Percentiles rank a stretch among this genome's conserved stretches.
Conservation (phyloP, 768 basidiomycete genomes). For the Hypholoma sublateritium region DNA sequence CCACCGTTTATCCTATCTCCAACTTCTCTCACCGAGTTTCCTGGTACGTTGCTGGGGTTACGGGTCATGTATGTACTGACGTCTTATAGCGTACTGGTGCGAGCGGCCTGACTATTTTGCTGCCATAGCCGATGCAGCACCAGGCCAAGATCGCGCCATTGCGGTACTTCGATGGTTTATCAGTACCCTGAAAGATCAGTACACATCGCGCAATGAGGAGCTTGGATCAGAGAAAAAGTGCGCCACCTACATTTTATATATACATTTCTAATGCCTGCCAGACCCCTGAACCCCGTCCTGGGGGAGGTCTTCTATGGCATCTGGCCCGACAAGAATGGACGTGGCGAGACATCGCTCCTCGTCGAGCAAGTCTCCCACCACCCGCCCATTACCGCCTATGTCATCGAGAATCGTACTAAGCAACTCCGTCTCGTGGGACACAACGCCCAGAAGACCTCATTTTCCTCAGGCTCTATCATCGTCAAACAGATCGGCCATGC, state of each 20-base stretch:
- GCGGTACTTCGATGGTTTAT: slow-evolving; percentile 96
- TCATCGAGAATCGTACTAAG: slow-evolving; percentile 79
- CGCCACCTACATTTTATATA: slow-evolving; percentile 21
- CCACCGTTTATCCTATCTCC: slow-evolving; percentile 93
- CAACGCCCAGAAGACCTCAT: slow-evolving; percentile 94
- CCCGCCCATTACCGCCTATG: slow-evolving; percentile 84
- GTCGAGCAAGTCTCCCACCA: slow-evolving; percentile 99
- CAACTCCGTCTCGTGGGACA: slow-evolving; percentile 81
- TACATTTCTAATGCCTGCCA: slow-evolving; percentile 27
- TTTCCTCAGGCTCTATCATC: slow-evolving; percentile 75
- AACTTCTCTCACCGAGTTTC: slow-evolving; percentile 88
- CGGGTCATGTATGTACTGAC: neutral
- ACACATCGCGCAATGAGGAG: slow-evolving; percentile 91
- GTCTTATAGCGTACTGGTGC: slow-evolving; percentile 85
- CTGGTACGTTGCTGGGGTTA: slow-evolving; percentile 49
- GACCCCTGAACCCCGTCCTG: slow-evolving; percentile 93
- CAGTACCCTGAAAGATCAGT: slow-evolving; percentile 92
- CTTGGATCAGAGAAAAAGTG: slow-evolving; percentile 99
- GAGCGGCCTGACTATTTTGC: slow-evolving; percentile 91
- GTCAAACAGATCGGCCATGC: slow-evolving; percentile 98
- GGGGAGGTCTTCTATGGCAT: slow-evolving; percentile 89
- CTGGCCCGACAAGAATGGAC: slow-evolving; percentile 76
- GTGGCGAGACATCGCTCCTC: slow-evolving; percentile 79
- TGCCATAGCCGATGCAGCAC: slow-evolving; percentile 75
- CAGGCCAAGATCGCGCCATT: slow-evolving; percentile 70